These are phyloP conservation scores for Agaricus subrufescens DNA, from an alignment of 768 basidiomycete species.

Conservation along the genomic window DNA sequence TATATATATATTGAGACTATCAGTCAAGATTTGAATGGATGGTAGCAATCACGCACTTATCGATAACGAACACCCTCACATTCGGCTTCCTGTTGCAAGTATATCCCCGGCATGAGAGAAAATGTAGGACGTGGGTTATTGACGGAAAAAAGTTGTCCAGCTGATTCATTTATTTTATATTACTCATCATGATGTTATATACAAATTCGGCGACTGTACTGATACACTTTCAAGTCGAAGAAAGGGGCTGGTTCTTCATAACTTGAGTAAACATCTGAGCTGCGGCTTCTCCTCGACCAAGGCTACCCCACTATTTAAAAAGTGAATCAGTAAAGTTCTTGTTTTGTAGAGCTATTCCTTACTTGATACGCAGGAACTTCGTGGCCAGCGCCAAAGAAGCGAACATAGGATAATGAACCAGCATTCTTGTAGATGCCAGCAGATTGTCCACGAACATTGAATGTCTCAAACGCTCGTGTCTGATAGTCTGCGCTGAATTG, in stretches of 20 bases:
- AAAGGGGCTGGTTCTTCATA: conserved; percentile 9
- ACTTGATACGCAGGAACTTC: conserved; percentile 45
- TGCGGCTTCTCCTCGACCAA: conserved; percentile 37
- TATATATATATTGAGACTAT: not conserved
- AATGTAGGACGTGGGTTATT: too few relatives aligned
- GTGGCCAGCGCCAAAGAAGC: conserved; percentile 45
- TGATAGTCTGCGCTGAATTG: conserved; percentile 37
- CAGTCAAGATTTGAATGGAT: not conserved
- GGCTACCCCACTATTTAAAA: conserved; percentile 23
- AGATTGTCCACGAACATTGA: conserved; percentile 43
- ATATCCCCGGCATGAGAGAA: too few relatives aligned
- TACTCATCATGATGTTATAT: too few relatives aligned
- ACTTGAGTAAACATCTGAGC: conserved; percentile 41
- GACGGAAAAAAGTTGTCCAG: too few relatives aligned
- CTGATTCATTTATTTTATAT: too few relatives aligned
- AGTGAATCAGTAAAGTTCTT: not conserved
- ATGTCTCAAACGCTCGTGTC: conserved; percentile 38
- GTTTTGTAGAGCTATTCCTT: not conserved
- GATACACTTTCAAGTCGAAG: not conserved
- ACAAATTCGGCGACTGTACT: too few relatives aligned
- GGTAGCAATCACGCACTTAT: too few relatives aligned
- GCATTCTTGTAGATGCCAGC: conserved; percentile 57
- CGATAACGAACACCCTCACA: too few relatives aligned
- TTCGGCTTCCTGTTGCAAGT: too few relatives aligned
- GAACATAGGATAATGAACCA: conserved; percentile 50